These are phyloP conservation scores for Fistulinella prunicolor DNA, from an alignment of 768 basidiomycete species.

Conservation along the genomic window DNA sequence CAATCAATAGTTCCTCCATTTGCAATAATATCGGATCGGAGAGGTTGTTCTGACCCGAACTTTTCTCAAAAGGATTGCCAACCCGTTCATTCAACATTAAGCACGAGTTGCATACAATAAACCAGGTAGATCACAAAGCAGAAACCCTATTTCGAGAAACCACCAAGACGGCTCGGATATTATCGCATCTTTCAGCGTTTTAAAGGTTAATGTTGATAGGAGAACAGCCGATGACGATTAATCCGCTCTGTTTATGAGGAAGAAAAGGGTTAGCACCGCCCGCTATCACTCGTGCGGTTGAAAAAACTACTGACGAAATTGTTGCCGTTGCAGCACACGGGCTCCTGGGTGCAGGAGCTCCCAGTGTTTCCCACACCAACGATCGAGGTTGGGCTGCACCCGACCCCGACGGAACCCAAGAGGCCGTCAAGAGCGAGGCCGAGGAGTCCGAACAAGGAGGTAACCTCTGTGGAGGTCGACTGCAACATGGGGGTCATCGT, in stretches of 20 bases:
- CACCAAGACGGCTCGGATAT: not conserved
- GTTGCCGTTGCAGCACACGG: slow-evolving; percentile 18
- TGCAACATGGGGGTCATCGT: not conserved
- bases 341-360: slow-evolving; percentile 6
- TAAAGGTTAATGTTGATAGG: slow-evolving; percentile 2
- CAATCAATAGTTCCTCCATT: too few species aligned
- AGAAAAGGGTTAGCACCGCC: not conserved
- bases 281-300: not conserved
- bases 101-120: too few species aligned
- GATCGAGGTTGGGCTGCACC: slow-evolving; percentile 3
- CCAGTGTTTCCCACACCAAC: not conserved
- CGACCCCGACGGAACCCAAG: slow-evolving; percentile 2
- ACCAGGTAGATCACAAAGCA: not conserved
- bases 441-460: not conserved
- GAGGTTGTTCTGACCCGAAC: too few species aligned
- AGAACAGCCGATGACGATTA: slow-evolving; percentile 13
- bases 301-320: slow-evolving; percentile 5
- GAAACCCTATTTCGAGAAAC: not conserved
- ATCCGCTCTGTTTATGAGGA: not conserved
- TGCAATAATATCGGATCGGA: too few species aligned
- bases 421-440: not conserved
- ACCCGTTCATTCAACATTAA: too few species aligned
- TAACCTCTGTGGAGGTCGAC: not conserved
- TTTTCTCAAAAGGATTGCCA: too few species aligned
- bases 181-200: not conserved